Evolutionary conservation across 192 early-diverging fungal species (phyloP).

Genomic region (Umbelopsis ramanniana): DNA sequence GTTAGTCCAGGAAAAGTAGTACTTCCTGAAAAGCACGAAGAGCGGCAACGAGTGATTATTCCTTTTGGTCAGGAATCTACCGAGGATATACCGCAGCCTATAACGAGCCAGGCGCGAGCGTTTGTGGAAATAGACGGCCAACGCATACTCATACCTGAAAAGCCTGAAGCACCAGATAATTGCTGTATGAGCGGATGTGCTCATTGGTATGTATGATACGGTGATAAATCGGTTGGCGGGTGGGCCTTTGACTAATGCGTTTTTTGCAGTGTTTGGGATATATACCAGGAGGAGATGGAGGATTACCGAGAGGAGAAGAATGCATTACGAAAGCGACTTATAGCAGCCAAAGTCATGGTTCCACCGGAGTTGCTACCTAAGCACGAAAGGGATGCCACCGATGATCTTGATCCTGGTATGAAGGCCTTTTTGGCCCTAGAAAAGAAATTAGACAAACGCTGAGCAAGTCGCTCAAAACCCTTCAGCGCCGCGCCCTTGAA

Average conservation of each 20-base stretch:
- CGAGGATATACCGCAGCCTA: background rate
- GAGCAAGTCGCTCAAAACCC: background rate
- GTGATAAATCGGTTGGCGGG: background rate
- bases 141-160: conserved; percentile 1
- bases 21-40: background rate
- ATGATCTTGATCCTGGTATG: conserved; percentile 56
- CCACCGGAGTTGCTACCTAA: conserved; percentile 19
- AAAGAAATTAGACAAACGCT: conserved; percentile 44
- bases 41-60: conserved; percentile 8
- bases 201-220: conserved; percentile 27
- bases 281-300: conserved; percentile 35
- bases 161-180: conserved; percentile 20
- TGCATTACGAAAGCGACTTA: conserved; percentile 8
- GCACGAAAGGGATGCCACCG: conserved; percentile 22
- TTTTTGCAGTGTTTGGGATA: conserved; percentile 32
- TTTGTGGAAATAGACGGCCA: conserved; percentile 5
- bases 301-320: conserved; percentile 27
- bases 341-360: conserved; percentile 6
- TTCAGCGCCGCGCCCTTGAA: too few relatives aligned
- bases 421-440: conserved; percentile 58
- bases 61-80: conserved; percentile 23
- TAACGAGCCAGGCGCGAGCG: background rate
- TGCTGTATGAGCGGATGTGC: conserved; percentile 36
- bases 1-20: background rate
- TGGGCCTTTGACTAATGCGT: background rate